Conservation (phyloP, 2,329 filamentous ascomycete species). For the Penicillium sp. region DNA sequence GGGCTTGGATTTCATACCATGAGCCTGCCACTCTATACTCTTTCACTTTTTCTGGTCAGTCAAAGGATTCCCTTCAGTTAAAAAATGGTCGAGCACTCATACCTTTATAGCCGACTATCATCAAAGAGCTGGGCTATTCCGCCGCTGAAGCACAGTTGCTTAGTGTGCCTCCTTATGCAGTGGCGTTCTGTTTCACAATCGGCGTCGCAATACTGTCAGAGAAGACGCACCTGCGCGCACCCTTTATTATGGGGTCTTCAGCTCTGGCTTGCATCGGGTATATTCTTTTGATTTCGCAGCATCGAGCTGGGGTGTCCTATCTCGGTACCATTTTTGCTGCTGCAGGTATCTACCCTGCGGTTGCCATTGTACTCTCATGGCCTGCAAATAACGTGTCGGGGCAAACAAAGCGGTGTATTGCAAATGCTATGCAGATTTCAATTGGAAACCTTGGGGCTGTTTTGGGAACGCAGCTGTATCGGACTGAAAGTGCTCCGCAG, state of each 20-base stretch:
- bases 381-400: constrained; percentile 73
- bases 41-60: constrained; percentile 42
- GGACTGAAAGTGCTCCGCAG: constrained; percentile 62
- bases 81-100: neutral
- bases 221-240: constrained; percentile 58
- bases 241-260: constrained; percentile 66
- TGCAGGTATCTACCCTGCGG: constrained; percentile 69
- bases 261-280: constrained; percentile 66
- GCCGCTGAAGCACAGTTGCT: constrained; percentile 55
- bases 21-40: constrained; percentile 45
- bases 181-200: constrained; percentile 65
- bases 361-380: constrained; percentile 68
- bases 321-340: constrained; percentile 66
- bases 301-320: constrained; percentile 62
- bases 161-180: constrained; percentile 67
- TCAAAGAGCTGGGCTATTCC: constrained; percentile 48
- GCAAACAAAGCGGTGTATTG: constrained; percentile 70
- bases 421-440: constrained; percentile 72
- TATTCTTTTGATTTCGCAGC: constrained; percentile 61
- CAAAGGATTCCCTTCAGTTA: neutral
- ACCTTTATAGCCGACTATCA: constrained; percentile 43
- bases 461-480: constrained; percentile 71
- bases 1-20: constrained; percentile 23
- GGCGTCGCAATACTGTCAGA: constrained; percentile 65
- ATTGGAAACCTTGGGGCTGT: constrained; percentile 72